phyloP scores from a whole-genome alignment of 768 basidiomycete species.

The Hericium coralloides region DNA sequence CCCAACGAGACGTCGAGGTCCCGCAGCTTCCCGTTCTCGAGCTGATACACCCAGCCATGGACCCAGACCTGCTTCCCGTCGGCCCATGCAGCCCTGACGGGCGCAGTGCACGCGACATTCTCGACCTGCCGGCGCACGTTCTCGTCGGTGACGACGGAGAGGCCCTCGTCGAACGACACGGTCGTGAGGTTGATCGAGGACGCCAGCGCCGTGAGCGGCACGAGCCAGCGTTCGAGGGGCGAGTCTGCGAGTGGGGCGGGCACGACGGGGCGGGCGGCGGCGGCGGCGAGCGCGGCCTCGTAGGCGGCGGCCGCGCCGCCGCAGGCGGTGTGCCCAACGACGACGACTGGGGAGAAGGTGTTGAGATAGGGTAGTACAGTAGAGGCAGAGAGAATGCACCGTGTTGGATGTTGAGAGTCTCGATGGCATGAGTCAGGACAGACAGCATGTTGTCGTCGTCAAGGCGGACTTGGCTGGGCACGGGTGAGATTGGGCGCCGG shows the following conservation, averaged over 20 bases:
- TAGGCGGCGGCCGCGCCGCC: slow-evolving; percentile 64
- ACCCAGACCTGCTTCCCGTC: slow-evolving; percentile 38
- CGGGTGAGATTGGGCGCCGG: neutral
- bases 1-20: slow-evolving; percentile 14
- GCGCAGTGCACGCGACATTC: slow-evolving; percentile 16
- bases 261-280: slow-evolving; percentile 16
- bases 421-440: slow-evolving; percentile 68
- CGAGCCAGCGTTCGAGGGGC: slow-evolving; percentile 63
- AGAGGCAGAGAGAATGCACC: slow-evolving; percentile 39
- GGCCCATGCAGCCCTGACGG: slow-evolving; percentile 20
- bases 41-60: slow-evolving; percentile 40
- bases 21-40: slow-evolving; percentile 20
- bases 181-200: slow-evolving; percentile 34
- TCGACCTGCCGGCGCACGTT: slow-evolving; percentile 18
- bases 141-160: slow-evolving; percentile 11
- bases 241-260: slow-evolving; percentile 11
- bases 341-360: slow-evolving; percentile 44
- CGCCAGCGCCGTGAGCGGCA: slow-evolving; percentile 52
- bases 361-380: slow-evolving; percentile 14
- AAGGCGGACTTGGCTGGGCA: slow-evolving; percentile 56
- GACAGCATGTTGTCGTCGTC: slow-evolving; percentile 65
- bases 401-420: slow-evolving; percentile 64
- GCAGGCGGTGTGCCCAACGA: slow-evolving; percentile 80
- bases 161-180: slow-evolving; percentile 26
- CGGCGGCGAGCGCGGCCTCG: slow-evolving; percentile 30